These are phyloP conservation scores for Uromyces viciae-fabae DNA, from an alignment of 1,284 basidiomycete genomes.

Conservation along the genomic window DNA sequence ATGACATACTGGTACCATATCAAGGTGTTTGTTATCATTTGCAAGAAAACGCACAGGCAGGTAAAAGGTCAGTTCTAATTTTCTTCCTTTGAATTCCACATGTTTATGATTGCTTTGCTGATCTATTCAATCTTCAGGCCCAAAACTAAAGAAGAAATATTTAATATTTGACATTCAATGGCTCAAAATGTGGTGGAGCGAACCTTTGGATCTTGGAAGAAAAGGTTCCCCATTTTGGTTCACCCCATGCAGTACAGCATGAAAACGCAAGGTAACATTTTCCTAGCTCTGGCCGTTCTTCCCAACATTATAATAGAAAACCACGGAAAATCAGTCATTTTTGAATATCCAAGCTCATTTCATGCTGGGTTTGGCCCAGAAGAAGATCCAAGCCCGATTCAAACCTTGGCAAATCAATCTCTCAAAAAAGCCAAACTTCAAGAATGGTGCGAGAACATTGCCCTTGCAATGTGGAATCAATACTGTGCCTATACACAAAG, in stretches of 20 bases:
- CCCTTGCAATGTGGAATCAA: too few species aligned
- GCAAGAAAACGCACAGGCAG: conserved; percentile 45
- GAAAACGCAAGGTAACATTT: neutral
- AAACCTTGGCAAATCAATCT: too few species aligned
- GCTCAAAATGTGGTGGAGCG: neutral
- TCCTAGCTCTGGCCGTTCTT: neutral
- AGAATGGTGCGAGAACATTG: too few species aligned
- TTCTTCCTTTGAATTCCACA: neutral
- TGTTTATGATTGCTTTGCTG: neutral
- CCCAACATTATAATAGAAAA: neutral
- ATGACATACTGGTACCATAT: conserved; percentile 52
- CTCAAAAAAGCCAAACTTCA: too few species aligned
- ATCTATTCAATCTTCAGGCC: neutral
- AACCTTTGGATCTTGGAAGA: neutral
- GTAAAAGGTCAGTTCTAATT: neutral
- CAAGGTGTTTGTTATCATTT: conserved; percentile 48
- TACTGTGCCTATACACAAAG: too few species aligned
- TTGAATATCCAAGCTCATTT: too few species aligned
- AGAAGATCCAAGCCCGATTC: too few species aligned
- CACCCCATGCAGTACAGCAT: neutral
- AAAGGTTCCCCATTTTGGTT: neutral
- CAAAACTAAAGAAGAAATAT: neutral
- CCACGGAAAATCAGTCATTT: too few species aligned
- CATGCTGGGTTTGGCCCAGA: too few species aligned
- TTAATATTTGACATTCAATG: neutral